Conservation (phyloP, 2,329 filamentous ascomycete species). For the Lachnellula subtilissima region DNA sequence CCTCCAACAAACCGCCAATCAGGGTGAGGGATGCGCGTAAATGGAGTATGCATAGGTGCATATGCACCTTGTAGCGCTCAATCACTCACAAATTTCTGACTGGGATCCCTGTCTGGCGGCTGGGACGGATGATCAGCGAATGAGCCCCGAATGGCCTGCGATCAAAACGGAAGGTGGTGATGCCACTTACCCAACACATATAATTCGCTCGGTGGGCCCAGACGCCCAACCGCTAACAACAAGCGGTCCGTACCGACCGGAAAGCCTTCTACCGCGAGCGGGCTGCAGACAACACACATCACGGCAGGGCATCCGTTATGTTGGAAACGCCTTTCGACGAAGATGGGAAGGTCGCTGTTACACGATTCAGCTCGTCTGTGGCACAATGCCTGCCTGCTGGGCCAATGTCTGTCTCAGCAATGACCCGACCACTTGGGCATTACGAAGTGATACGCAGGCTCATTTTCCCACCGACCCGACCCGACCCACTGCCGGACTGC, state of each 20-base stretch:
- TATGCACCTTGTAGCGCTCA: constrained; percentile 15
- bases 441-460: not conserved
- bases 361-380: too few relatives aligned
- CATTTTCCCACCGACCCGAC: not conserved
- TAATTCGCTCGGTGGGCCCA: not conserved
- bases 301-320: too few relatives aligned
- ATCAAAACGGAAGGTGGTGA: not conserved
- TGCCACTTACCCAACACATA: not conserved
- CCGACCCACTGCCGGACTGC: not conserved
- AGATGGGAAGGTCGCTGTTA: too few relatives aligned
- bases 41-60: not conserved
- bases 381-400: too few relatives aligned
- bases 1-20: not conserved
- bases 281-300: too few relatives aligned
- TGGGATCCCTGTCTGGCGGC: not conserved
- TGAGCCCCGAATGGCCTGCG: not conserved
- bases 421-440: not conserved
- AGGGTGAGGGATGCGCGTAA: constrained; percentile 3
- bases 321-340: too few relatives aligned
- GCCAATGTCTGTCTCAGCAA: not conserved
- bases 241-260: too few relatives aligned
- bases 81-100: not conserved
- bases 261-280: too few relatives aligned
- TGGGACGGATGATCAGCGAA: not conserved
- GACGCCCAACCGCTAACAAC: too few relatives aligned